These are phyloP conservation scores for Solanum gracilifrons DNA, from an alignment of 257 asterid genomes.

Conservation along the genomic window DNA sequence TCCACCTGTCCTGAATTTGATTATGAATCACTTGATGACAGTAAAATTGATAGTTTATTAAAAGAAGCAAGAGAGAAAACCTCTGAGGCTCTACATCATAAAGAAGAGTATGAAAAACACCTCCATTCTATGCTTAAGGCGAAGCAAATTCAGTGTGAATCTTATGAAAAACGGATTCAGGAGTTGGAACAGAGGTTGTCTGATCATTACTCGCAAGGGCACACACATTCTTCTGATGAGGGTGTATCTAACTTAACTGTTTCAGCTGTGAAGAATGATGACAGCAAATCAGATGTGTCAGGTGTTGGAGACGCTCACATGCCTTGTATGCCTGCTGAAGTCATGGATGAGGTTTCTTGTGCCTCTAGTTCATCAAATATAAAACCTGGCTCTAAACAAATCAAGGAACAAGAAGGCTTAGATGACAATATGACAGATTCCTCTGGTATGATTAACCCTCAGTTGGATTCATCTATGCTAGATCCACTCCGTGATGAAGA, in stretches of 20 bases:
- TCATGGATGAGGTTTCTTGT: conserved; percentile 56
- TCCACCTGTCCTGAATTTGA: conserved; percentile 55
- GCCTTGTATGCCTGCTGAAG: conserved; percentile 17
- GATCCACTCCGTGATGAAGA: conserved; percentile 64
- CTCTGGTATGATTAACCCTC: conserved; percentile 44
- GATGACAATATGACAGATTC: conserved; percentile 86
- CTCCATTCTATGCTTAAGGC: conserved; percentile 59
- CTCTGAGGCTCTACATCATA: conserved; percentile 63
- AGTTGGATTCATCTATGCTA: conserved; percentile 80
- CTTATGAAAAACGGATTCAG: conserved; percentile 83
- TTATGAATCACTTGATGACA: conserved; percentile 55
- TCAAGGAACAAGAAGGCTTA: conserved; percentile 47
- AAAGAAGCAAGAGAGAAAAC: conserved; percentile 74
- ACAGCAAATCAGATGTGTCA: conserved; percentile 47
- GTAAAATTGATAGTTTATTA: conserved; percentile 43
- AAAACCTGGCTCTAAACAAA: conserved; percentile 42
- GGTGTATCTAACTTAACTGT: conserved; percentile 25
- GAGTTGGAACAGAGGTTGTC: conserved; percentile 88
- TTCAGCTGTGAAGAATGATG: conserved; percentile 39
- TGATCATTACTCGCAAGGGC: conserved; percentile 48
- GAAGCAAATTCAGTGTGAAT: conserved; percentile 76
- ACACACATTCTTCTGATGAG: conserved; percentile 31
- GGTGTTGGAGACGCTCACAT: conserved; percentile 39
- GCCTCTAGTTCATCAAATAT: conserved; percentile 37
- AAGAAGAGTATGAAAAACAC: conserved; percentile 73